Evolutionary conservation across 75 land plant species (phyloP).

Genomic region (Ceratopteris richardii): DNA sequence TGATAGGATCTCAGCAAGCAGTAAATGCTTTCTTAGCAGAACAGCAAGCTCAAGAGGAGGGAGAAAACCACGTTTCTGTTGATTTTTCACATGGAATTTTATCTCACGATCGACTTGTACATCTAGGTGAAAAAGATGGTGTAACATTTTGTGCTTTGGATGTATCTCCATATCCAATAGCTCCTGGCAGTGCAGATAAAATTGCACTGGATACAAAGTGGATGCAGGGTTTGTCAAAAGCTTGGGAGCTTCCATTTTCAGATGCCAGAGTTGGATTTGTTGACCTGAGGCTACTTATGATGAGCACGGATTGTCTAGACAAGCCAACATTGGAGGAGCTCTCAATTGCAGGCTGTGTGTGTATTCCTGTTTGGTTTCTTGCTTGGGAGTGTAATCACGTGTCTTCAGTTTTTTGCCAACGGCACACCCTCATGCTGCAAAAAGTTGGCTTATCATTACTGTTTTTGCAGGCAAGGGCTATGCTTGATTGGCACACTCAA

Average conservation of each 20-base stretch:
- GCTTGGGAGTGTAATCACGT: too few species aligned
- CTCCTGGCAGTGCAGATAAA: neutral
- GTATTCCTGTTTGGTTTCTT: too few species aligned
- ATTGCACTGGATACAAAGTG: slow-evolving; percentile 5
- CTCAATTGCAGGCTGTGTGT: slow-evolving; percentile 87
- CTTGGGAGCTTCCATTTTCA: slow-evolving; percentile 10
- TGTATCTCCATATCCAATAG: slow-evolving; percentile 8
- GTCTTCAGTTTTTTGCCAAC: too few species aligned
- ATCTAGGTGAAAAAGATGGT: slow-evolving; percentile 49
- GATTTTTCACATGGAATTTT: neutral
- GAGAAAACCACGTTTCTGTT: neutral
- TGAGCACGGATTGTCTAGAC: slow-evolving; percentile 64
- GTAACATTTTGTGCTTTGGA: slow-evolving; percentile 67
- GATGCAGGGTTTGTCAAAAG: slow-evolving; percentile 8
- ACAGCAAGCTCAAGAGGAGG: slow-evolving; percentile 12
- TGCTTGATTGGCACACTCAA: slow-evolving; percentile 71
- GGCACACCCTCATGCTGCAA: too few species aligned
- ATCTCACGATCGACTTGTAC: slow-evolving; percentile 41
- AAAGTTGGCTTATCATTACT: too few species aligned
- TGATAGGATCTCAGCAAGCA: neutral
- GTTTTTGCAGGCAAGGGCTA: slow-evolving; percentile 57
- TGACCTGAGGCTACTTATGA: slow-evolving; percentile 82
- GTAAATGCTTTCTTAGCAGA: slow-evolving; percentile 14
- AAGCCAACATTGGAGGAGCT: slow-evolving; percentile 53
- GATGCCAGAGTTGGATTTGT: slow-evolving; percentile 39